phyloP scores from a whole-genome alignment of 116 monocot genomes.

The Thalassia testudinum region DNA sequence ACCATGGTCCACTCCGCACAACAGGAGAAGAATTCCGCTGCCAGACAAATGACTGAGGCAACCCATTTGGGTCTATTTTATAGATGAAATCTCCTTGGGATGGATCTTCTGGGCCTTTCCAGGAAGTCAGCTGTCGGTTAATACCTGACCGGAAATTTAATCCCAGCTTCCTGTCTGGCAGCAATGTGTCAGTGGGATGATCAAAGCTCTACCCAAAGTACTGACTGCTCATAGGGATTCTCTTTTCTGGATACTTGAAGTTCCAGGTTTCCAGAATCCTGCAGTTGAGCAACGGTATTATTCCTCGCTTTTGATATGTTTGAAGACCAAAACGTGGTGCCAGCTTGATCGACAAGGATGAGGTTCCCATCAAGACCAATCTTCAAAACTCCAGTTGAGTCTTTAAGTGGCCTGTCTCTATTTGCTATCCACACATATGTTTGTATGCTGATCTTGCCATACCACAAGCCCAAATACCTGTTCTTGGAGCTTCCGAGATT shows the following conservation, averaged over 20 bases:
- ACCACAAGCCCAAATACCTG: conserved; percentile 9
- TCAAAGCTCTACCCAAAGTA: background rate
- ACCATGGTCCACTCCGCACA: background rate
- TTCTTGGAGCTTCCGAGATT: background rate
- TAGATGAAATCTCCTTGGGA: background rate
- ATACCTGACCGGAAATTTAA: background rate
- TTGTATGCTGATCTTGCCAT: background rate
- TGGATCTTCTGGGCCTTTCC: background rate
- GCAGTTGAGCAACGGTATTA: background rate
- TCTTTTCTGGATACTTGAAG: too few species aligned
- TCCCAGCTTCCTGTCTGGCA: background rate
- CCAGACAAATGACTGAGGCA: background rate
- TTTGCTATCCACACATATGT: conserved; percentile 4
- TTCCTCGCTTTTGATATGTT: background rate
- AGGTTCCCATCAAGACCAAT: conserved; percentile 2
- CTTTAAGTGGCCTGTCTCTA: conserved; percentile 3
- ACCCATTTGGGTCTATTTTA: background rate
- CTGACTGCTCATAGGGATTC: background rate
- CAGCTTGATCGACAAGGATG: background rate
- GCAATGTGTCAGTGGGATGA: background rate
- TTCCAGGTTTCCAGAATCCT: background rate
- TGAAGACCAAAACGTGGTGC: conserved; percentile 1
- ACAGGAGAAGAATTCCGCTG: background rate
- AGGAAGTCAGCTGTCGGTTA: background rate
- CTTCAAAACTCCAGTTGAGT: background rate